A percentile compares a stretch with the other conserved stretches of the same genome.
These are phyloP conservation scores for Ceratocystiopsis brevicomis DNA, from an alignment of 2,329 filamentous ascomycete genomes.

Conservation along the genomic window DNA sequence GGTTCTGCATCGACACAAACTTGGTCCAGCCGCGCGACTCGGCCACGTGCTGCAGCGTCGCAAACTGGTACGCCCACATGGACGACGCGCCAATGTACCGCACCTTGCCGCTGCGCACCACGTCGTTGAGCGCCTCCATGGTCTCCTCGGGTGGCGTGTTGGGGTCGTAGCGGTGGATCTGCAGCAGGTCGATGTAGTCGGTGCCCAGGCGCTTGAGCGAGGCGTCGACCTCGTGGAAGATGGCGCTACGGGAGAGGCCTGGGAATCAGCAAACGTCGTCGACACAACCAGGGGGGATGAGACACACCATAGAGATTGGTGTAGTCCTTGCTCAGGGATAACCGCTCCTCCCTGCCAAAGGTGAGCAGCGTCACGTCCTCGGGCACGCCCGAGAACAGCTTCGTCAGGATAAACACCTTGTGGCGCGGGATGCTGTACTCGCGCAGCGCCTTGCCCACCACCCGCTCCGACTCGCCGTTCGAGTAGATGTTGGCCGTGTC, in stretches of 20 bases:
- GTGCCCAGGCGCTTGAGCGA: conserved; percentile 34
- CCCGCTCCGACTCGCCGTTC: conserved; percentile 32
- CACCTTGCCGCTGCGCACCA: conserved; percentile 33
- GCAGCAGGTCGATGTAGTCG: conserved; percentile 35
- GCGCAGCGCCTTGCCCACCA: conserved; percentile 38
- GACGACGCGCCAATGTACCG: conserved; percentile 25
- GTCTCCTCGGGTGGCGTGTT: conserved; percentile 31
- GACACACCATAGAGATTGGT: conserved; percentile 9
- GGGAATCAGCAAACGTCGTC: too few species aligned
- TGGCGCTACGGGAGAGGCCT: conserved; percentile 38
- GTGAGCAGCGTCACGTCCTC: conserved; percentile 19
- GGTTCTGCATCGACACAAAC: conserved; percentile 36
- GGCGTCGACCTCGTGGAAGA: conserved; percentile 44
- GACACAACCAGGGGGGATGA: too few species aligned
- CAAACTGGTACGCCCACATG: conserved; percentile 26
- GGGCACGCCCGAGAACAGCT: conserved; percentile 31
- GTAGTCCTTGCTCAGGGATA: conserved; percentile 13
- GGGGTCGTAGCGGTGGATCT: conserved; percentile 36
- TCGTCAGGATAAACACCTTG: conserved; percentile 39
- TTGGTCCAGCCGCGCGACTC: conserved; percentile 33
- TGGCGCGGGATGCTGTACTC: conserved; percentile 35
- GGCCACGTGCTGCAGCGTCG: conserved; percentile 27
- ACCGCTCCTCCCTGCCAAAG: conserved; percentile 1
- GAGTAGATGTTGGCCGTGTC: conserved; percentile 36
- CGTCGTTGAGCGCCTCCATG: conserved; percentile 37